phyloP scores from a whole-genome alignment of 2,329 filamentous ascomycete species.

The Monilinia aucupariae region DNA sequence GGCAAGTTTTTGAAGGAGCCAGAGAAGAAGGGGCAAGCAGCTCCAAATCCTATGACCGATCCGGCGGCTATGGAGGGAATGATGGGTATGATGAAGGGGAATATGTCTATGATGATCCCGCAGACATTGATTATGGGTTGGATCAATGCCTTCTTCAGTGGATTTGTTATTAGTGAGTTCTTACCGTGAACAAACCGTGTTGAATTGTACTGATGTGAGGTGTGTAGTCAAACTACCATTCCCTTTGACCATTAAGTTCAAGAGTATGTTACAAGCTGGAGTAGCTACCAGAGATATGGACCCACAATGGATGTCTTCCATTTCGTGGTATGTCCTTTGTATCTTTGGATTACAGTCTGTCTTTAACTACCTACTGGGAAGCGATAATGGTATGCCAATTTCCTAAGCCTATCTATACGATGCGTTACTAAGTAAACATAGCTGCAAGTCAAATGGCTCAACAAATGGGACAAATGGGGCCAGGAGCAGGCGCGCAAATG shows the following conservation, averaged over 20 bases:
- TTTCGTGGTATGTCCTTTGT: constrained; percentile 98
- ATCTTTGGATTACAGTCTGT: constrained; percentile 95
- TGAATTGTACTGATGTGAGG: constrained; percentile 20
- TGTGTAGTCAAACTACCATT: constrained; percentile 85
- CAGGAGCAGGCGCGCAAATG: constrained; percentile 58
- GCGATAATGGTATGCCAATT: constrained; percentile 75
- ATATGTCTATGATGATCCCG: constrained; percentile 99
- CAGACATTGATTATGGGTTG: constrained; percentile 99
- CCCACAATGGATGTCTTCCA: constrained; percentile 95
- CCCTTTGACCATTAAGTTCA: constrained; percentile 96
- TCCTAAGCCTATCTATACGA: not conserved
- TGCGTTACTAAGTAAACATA: constrained; percentile 37
- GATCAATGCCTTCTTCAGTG: constrained; percentile 99
- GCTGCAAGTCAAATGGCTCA: constrained; percentile 88
- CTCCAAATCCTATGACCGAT: constrained; percentile 90
- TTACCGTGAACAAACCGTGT: no score
- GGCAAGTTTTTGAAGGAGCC: constrained; percentile 88
- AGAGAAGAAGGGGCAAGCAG: constrained; percentile 76
- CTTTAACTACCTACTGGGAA: constrained; percentile 93
- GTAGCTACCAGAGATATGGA: constrained; percentile 95
- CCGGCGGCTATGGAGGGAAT: constrained; percentile 97
- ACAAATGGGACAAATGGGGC: constrained; percentile 71
- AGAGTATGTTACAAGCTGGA: constrained; percentile 97
- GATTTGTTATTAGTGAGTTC: constrained; percentile 89
- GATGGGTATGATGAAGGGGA: constrained; percentile 99